Percentiles rank a stretch among this genome's conserved stretches.
Conservation (phyloP, 805 yeast genomes). For the Millerozyma acaciae region DNA sequence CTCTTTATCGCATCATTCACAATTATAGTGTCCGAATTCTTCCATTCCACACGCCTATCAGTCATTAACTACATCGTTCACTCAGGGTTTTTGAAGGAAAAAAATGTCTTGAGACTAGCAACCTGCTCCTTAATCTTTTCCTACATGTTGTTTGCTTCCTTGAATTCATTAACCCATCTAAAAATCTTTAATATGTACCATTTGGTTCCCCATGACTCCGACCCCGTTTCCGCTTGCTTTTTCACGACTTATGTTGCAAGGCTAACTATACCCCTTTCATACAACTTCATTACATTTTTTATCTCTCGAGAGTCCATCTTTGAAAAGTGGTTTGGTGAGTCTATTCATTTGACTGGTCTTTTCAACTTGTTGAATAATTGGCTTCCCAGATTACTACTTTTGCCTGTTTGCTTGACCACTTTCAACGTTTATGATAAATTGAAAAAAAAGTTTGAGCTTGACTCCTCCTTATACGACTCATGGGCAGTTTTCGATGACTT, state of each 20-base stretch:
- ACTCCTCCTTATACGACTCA: slow-evolving; percentile 33
- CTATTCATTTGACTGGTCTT: slow-evolving; percentile 70
- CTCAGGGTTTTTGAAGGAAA: slow-evolving; percentile 23
- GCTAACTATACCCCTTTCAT: slow-evolving; percentile 75
- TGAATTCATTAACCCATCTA: slow-evolving; percentile 61
- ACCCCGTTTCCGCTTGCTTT: slow-evolving; percentile 70
- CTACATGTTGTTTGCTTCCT: slow-evolving; percentile 67
- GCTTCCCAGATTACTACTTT: slow-evolving; percentile 68
- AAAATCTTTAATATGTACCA: slow-evolving; percentile 75
- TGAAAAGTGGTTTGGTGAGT: slow-evolving; percentile 70
- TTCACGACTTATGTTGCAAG: slow-evolving; percentile 80
- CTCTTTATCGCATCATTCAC: slow-evolving; percentile 46
- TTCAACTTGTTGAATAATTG: slow-evolving; percentile 69
- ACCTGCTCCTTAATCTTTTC: slow-evolving; percentile 43
- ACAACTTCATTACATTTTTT: slow-evolving; percentile 69
- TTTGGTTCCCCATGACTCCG: slow-evolving; percentile 65
- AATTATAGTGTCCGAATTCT: slow-evolving; percentile 68
- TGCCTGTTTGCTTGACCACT: slow-evolving; percentile 64
- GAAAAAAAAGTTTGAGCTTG: slow-evolving; percentile 37
- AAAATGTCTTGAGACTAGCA: slow-evolving; percentile 30
- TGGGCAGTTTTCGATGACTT: slow-evolving; percentile 39
- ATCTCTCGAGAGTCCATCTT: slow-evolving; percentile 51
- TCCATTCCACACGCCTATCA: slow-evolving; percentile 66
- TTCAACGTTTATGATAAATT: slow-evolving; percentile 67
- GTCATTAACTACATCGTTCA: slow-evolving; percentile 50